A percentile compares a stretch with the other conserved stretches of the same genome.
Evolutionary conservation across 1,139 yeast genomes (phyloP).

Genomic region (Kodamaea suecica): DNA sequence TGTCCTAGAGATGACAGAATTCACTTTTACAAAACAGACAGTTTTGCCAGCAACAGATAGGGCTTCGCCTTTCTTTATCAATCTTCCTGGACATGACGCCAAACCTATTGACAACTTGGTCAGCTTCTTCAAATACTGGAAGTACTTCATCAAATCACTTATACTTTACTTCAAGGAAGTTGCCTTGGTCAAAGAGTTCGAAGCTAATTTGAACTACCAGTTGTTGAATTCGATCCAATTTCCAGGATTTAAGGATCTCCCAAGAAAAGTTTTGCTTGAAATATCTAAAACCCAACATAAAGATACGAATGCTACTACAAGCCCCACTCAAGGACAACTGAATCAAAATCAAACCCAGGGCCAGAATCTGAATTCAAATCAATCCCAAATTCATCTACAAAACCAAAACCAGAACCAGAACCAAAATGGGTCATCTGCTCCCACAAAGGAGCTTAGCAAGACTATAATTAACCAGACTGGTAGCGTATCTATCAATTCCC

Average conservation of each 20-base stretch:
- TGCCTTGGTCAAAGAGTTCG: conserved; percentile 64
- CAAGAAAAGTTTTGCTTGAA: conserved; percentile 19
- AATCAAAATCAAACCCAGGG: too few species aligned
- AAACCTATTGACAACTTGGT: conserved; percentile 51
- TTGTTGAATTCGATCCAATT: conserved; percentile 60
- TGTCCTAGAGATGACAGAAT: conserved; percentile 9
- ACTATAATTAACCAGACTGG: conserved; percentile 7
- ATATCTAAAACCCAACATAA: conserved; percentile 2
- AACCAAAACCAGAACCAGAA: too few species aligned
- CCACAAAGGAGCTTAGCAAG: conserved; percentile 13
- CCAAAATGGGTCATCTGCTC: too few species aligned
- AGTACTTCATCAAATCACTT: conserved; percentile 61
- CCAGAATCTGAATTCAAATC: too few species aligned
- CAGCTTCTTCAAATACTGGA: conserved; percentile 67
- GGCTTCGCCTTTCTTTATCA: conserved; percentile 39
- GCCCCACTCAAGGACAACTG: too few species aligned
- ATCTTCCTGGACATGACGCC: conserved; percentile 39
- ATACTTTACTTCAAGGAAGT: conserved; percentile 61
- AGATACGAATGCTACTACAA: background rate
- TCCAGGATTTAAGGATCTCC: conserved; percentile 44
- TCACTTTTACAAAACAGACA: conserved; percentile 26
- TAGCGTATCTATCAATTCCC: conserved; percentile 1
- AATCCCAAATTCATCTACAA: too few species aligned
- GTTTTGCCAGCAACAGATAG: conserved; percentile 37
- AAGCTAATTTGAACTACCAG: conserved; percentile 61